phyloP scores from a whole-genome alignment of 306 rosid species.

The Argentina anserina region DNA sequence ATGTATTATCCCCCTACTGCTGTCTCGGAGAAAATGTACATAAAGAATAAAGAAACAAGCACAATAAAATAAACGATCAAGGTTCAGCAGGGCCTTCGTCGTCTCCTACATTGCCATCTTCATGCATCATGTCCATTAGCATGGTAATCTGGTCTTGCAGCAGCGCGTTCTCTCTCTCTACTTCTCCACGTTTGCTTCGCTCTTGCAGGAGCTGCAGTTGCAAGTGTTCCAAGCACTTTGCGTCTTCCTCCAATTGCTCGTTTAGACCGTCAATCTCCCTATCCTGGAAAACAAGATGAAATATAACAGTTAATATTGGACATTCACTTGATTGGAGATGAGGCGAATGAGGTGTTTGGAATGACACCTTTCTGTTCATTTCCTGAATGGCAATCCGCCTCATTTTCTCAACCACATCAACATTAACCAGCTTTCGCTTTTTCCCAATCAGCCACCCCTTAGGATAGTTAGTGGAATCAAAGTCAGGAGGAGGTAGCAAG shows the following conservation, averaged over 20 bases:
- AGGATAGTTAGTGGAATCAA: conserved; percentile 73
- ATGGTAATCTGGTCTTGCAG: conserved; percentile 74
- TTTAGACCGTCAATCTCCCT: conserved; percentile 81
- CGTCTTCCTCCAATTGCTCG: conserved; percentile 80
- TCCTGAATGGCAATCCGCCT: conserved; percentile 88
- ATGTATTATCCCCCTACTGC: conserved; percentile 14
- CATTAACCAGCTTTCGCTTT: conserved; percentile 92
- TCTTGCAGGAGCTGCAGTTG: conserved; percentile 82
- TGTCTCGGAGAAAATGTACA: conserved; percentile 26
- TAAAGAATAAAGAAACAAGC: conserved; percentile 34
- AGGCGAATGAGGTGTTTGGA: conserved; percentile 1
- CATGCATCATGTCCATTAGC: conserved; percentile 90
- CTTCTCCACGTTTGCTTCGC: conserved; percentile 58
- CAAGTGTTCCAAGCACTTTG: conserved; percentile 64
- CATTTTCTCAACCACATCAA: conserved; percentile 96
- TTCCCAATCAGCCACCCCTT: conserved; percentile 90
- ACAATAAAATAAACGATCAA: conserved; percentile 2
- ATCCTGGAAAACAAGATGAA: conserved; percentile 42
- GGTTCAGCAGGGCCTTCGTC: conserved; percentile 52
- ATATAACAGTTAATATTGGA: no score
- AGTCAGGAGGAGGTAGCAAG: conserved; percentile 91
- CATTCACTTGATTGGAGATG: not conserved
- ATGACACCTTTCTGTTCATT: conserved; percentile 90
- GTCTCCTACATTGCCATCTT: conserved; percentile 51
- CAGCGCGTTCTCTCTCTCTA: conserved; percentile 75